Evolutionary conservation across 805 yeast species (phyloP).

Genomic region (Candida manassasensis): DNA sequence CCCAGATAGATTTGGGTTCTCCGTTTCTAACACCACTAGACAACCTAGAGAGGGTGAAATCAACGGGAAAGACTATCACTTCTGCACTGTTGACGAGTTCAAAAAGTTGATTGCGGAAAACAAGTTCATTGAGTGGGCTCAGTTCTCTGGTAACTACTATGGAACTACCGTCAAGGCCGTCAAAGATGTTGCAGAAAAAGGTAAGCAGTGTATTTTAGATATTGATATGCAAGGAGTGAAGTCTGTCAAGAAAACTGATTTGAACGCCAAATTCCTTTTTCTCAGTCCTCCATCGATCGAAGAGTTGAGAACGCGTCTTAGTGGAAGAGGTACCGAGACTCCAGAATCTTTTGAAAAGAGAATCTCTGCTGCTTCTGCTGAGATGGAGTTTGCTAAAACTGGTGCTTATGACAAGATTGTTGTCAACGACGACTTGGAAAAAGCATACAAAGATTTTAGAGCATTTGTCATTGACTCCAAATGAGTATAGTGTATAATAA

Average conservation of each 20-base stretch:
- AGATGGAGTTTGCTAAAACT: conserved; percentile 80
- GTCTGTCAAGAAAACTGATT: conserved; percentile 74
- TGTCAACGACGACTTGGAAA: conserved; percentile 88
- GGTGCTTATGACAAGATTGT: conserved; percentile 90
- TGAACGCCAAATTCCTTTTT: conserved; percentile 83
- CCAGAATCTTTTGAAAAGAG: conserved; percentile 79
- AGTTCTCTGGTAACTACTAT: conserved; percentile 94
- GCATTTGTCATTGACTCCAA: conserved; percentile 60
- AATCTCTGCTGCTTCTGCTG: conserved; percentile 80
- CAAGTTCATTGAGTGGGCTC: conserved; percentile 95
- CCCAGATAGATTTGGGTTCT: conserved; percentile 89
- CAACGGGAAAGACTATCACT: conserved; percentile 86
- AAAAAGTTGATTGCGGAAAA: conserved; percentile 65
- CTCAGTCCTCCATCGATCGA: conserved; percentile 92
- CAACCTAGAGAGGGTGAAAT: conserved; percentile 87
- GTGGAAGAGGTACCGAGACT: conserved; percentile 93
- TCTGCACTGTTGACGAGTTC: conserved; percentile 75
- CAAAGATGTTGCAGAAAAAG: conserved; percentile 57
- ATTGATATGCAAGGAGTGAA: conserved; percentile 99
- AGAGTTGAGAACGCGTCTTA: conserved; percentile 66
- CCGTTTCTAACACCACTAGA: conserved; percentile 92
- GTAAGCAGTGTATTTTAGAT: conserved; percentile 84
- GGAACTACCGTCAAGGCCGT: conserved; percentile 91
- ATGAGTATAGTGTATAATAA: too few relatives aligned
- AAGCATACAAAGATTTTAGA: conserved; percentile 78